Base-by-base conservation (phyloP, 768 basidiomycete species). In the Trametes sanguinea region DNA sequence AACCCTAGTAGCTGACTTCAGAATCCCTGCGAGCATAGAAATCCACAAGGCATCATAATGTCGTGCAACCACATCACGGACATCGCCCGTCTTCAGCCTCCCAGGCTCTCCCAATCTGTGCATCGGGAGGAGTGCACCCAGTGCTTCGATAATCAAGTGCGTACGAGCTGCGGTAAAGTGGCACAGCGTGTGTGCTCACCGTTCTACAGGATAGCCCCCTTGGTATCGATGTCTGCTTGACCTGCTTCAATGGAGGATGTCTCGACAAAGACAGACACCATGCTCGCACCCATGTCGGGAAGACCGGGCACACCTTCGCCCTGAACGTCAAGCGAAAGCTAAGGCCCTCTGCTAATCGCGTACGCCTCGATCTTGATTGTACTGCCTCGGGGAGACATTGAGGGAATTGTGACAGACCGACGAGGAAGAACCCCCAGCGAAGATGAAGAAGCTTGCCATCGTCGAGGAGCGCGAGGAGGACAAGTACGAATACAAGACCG, bases 91-190 rank as follows among this genome's bases (percentile, higher is more conserved):
- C 76, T 93, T 0, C 73, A 78, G 39, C 78, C 78, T 0, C 92
- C 92, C 0, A 82, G 75, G 51, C 76, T 88, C 0, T 86, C 84
- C 4, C 88, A 94, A 63, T 82, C 83, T 0, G 91, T 94, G 0
- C 88, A 95, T 67, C 78, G 95, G 7, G 94, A 97, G 75, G 95
- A 98, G 74, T 99, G 96, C 71, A 97, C 95, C 0, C 94, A 95
- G 61, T 99, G 96, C 71, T 99, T 98, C 72, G 95, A 98, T 74
- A 86, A 85, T 69, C 95, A 98, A 85, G 94, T 89, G 22, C 33
- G 61, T 73, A 17, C 35, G 6, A 52, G 35, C 51, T 32, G 4
- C n/a, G 10, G 42, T 40, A 1, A 22, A 33, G 16, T 14, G 9
- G 45, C 9, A 17, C 48, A 3, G 9, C 27, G n/a, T 29, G 32